phyloP scores from a whole-genome alignment of 2,329 filamentous ascomycete species.

The Ophiostoma pallidulum region DNA sequence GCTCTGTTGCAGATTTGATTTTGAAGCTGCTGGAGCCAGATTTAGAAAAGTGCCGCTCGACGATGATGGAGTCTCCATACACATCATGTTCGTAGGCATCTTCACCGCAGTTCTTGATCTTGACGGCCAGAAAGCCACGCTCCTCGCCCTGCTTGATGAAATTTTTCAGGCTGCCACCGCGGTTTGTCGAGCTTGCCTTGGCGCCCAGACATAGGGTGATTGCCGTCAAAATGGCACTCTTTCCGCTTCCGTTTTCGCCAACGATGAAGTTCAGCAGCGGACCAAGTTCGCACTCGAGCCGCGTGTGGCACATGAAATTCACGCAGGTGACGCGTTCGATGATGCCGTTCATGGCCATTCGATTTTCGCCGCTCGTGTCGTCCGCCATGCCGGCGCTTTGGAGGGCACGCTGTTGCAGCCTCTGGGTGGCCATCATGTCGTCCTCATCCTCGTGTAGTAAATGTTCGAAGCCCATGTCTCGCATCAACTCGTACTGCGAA shows the following conservation, averaged over 20 bases:
- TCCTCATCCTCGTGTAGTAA: conserved; percentile 47
- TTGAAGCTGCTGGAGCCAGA: conserved; percentile 74
- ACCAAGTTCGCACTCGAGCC: conserved; percentile 73
- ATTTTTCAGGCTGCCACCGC: conserved; percentile 77
- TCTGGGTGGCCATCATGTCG: conserved; percentile 56
- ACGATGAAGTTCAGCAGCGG: conserved; percentile 97
- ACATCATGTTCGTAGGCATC: conserved; percentile 74
- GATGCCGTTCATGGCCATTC: conserved; percentile 72
- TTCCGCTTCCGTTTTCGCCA: conserved; percentile 94
- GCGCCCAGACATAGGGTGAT: conserved; percentile 91
- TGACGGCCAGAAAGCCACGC: conserved; percentile 65
- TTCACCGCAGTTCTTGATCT: conserved; percentile 81
- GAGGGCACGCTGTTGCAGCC: conserved; percentile 38
- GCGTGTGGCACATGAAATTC: conserved; percentile 95
- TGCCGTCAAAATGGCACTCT: conserved; percentile 89
- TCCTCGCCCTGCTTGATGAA: conserved; percentile 84
- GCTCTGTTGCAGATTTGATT: conserved; percentile 63
- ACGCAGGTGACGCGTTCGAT: conserved; percentile 78
- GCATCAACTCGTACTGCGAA: conserved; percentile 53
- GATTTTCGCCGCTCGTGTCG: conserved; percentile 49
- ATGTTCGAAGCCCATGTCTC: conserved; percentile 51
- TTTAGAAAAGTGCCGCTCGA: conserved; percentile 82
- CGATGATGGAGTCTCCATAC: conserved; percentile 75
- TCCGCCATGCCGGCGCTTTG: conserved; percentile 14
- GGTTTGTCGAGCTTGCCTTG: conserved; percentile 86